phyloP scores from a whole-genome alignment of 768 basidiomycete genomes.

The Phanerochaete carnosa region DNA sequence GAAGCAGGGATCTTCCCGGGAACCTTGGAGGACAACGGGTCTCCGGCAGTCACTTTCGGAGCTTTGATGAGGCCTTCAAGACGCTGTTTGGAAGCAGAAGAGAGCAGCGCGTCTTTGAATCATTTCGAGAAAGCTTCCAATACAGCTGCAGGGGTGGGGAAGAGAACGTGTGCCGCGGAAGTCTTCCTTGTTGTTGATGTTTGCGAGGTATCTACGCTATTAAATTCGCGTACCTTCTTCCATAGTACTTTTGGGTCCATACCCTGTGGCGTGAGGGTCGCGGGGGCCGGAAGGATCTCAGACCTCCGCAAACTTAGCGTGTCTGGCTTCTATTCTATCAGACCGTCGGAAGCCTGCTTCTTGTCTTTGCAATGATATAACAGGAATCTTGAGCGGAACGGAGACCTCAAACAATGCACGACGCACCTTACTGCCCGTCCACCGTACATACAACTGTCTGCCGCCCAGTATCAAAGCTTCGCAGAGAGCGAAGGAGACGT shows the following conservation, averaged over 20 bases:
- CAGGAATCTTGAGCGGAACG: neutral
- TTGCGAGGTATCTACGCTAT: conserved; percentile 75
- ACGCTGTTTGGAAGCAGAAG: conserved; percentile 83
- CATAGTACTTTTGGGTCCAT: conserved; percentile 67
- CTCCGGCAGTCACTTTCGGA: conserved; percentile 16
- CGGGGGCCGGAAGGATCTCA: conserved; percentile 33
- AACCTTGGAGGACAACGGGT: conserved; percentile 6
- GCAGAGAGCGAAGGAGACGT: conserved; percentile 85
- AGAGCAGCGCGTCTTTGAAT: conserved; percentile 86
- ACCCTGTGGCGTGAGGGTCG: conserved; percentile 70
- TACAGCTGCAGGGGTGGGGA: conserved; percentile 64
- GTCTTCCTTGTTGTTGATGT: conserved; percentile 45
- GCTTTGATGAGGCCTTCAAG: conserved; percentile 63
- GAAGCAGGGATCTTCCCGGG: conserved; percentile 40
- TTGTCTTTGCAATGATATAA: neutral
- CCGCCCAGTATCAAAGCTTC: conserved; percentile 71
- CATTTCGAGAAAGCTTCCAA: conserved; percentile 72
- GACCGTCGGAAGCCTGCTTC: conserved; percentile 40
- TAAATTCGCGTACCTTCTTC: conserved; percentile 84
- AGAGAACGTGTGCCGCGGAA: conserved; percentile 65
- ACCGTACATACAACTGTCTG: conserved; percentile 68
- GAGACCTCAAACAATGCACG: neutral
- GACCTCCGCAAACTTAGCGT: conserved; percentile 34
- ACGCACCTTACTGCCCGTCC: conserved; percentile 77
- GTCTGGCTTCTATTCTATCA: conserved; percentile 33